A percentile compares a stretch with the other conserved stretches of the same genome.
phyloP scores from a whole-genome alignment of 345 rosid genomes.

The Eucalyptus regnans region DNA sequence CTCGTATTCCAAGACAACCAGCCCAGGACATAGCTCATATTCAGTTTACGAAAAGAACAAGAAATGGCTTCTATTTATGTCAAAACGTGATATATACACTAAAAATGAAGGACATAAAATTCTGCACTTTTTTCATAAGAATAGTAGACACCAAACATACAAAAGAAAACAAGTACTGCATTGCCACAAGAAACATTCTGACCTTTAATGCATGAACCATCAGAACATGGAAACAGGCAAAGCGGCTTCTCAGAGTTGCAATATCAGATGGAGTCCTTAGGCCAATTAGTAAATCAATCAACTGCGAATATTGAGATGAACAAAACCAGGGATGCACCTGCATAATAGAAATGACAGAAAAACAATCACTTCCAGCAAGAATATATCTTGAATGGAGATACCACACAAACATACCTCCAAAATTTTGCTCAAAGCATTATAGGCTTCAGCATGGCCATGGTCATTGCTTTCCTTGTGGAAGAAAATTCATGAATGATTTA shows the following conservation, averaged over 20 bases:
- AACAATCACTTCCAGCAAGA: neutral
- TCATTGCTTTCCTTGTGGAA: conserved; percentile 37
- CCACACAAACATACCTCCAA: conserved; percentile 35
- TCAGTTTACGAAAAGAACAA: neutral
- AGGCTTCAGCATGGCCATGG: conserved; percentile 53
- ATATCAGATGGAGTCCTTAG: conserved; percentile 41
- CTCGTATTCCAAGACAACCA: neutral
- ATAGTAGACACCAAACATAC: neutral
- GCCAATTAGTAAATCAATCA: conserved; percentile 57
- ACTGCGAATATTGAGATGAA: conserved; percentile 49
- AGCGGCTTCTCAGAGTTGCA: conserved; percentile 49
- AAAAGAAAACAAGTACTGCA: neutral
- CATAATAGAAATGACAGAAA: conserved; percentile 1
- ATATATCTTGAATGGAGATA: neutral
- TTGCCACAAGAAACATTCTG: neutral
- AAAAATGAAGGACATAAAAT: neutral
- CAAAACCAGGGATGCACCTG: conserved; percentile 79
- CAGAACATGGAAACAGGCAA: conserved; percentile 56
- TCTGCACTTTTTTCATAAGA: neutral
- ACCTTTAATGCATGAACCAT: conserved; percentile 76
- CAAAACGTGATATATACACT: neutral
- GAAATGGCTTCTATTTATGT: neutral
- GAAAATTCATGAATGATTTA: neutral
- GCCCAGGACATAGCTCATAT: neutral
- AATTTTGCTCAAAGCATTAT: conserved; percentile 52